Conservation (phyloP, 2,329 filamentous ascomycete genomes). For the Salinomyces thailandicus region DNA sequence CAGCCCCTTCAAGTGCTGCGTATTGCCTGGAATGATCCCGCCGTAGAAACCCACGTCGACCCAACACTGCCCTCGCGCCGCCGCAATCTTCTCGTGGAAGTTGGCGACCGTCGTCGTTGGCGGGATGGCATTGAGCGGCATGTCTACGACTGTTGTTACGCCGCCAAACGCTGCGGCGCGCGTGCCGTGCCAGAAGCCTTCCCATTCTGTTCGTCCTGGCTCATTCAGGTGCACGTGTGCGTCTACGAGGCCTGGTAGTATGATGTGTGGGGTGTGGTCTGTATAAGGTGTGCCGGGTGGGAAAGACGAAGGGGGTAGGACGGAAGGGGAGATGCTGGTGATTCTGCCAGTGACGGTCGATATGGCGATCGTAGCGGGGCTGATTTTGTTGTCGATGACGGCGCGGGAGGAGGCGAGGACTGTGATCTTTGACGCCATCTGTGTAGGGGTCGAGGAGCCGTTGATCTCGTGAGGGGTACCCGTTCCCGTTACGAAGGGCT, state of each 20-base stretch:
- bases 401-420: constrained; percentile 78
- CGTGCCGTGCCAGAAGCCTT: constrained; percentile 92
- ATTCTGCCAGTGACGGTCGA: constrained; percentile 77
- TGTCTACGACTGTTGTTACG: constrained; percentile 93
- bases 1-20: constrained; percentile 63
- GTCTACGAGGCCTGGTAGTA: constrained; percentile 87
- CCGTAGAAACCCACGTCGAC: constrained; percentile 98
- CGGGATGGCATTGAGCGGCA: constrained; percentile 94
- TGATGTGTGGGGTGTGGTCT: constrained; percentile 73
- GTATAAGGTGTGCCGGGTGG: constrained; percentile 61
- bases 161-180: constrained; percentile 88
- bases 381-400: constrained; percentile 65
- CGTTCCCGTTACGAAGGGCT: constrained; percentile 22
- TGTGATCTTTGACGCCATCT: constrained; percentile 37
- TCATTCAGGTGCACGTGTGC: constrained; percentile 97
- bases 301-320: constrained; percentile 68
- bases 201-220: constrained; percentile 94
- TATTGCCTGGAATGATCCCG: constrained; percentile 85
- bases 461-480: constrained; percentile 14
- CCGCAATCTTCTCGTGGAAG: constrained; percentile 73
- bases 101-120: constrained; percentile 82
- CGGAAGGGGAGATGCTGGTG: constrained; percentile 57
- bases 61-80: constrained; percentile 84
- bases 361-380: constrained; percentile 72
- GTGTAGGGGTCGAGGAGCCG: constrained; percentile 3